Conservation (phyloP, 192 early-diverging fungal genomes). For the Ambispora gerdemannii region DNA sequence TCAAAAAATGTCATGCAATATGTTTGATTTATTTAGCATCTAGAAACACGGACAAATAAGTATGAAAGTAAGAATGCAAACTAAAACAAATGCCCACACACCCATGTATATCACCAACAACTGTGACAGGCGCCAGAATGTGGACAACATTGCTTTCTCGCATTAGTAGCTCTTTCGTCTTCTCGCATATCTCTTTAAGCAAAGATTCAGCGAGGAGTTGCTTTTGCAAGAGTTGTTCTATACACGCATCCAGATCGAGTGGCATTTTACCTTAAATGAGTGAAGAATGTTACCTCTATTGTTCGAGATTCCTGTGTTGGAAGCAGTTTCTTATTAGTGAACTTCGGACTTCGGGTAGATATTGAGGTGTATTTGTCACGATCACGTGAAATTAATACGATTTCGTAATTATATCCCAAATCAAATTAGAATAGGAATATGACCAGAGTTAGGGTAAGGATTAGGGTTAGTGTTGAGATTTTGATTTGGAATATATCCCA, state of each 20-base stretch:
- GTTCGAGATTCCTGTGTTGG: too few species aligned
- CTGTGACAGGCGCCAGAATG: conserved; percentile 83
- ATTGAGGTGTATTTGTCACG: too few species aligned
- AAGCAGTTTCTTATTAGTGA: too few species aligned
- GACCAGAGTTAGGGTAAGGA: too few species aligned
- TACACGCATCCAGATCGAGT: conserved; percentile 80
- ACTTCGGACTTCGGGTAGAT: too few species aligned
- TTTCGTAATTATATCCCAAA: too few species aligned
- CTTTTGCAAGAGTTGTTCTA: conserved; percentile 68
- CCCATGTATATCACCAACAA: conserved; percentile 38
- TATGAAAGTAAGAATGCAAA: neutral
- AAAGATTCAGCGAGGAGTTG: conserved; percentile 72
- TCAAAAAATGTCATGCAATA: neutral
- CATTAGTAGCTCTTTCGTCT: conserved; percentile 73
- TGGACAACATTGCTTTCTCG: conserved; percentile 82
- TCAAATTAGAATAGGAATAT: too few species aligned
- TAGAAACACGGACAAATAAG: neutral
- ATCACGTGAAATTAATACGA: too few species aligned
- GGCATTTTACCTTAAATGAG: too few species aligned
- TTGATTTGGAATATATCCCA: too few species aligned
- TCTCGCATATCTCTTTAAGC: conserved; percentile 77
- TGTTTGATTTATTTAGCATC: neutral
- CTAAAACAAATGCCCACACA: neutral
- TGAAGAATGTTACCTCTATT: too few species aligned
- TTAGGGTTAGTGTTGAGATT: too few species aligned